These are phyloP conservation scores for Chlamydomonas sp. DNA, from an alignment of 139 green algal genomes.

Conservation along the genomic window DNA sequence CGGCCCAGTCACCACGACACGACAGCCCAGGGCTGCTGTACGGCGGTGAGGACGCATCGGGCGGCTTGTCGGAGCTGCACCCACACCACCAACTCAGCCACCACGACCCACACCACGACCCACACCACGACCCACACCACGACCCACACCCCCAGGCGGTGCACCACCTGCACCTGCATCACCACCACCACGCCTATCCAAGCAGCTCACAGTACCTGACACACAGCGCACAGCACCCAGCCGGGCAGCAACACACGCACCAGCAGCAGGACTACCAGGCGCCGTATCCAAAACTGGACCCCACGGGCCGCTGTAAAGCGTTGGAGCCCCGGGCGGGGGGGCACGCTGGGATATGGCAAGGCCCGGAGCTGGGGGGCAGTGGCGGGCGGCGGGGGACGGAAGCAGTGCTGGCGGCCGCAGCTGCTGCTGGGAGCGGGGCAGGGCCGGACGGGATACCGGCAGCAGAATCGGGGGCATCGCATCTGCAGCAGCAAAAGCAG, in stretches of 20 bases:
- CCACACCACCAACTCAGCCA: neutral
- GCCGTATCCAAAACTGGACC: no score
- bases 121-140: neutral
- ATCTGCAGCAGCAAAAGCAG: neutral
- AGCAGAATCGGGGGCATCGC: neutral
- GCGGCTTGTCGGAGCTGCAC: neutral
- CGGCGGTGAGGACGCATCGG: no score
- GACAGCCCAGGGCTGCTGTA: no score
- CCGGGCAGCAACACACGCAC: neutral
- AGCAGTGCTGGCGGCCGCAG: no score
- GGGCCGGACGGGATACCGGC: neutral
- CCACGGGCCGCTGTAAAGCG: no score
- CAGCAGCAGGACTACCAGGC: neutral
- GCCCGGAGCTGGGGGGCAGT: no score
- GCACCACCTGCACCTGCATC: conserved; percentile 17
- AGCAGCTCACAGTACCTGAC: neutral
- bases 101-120: neutral
- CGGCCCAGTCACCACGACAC: no score
- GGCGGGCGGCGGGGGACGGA: no score
- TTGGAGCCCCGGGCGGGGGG: no score
- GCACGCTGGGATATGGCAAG: no score
- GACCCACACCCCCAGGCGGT: neutral
- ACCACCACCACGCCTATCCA: conserved; percentile 19
- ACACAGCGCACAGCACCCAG: neutral
- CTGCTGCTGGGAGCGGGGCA: neutral